Percentiles rank a stretch among this genome's conserved stretches.
These are phyloP conservation scores for Diaporthe sp. DNA, from an alignment of 2,329 filamentous ascomycete species.

Conservation along the genomic window DNA sequence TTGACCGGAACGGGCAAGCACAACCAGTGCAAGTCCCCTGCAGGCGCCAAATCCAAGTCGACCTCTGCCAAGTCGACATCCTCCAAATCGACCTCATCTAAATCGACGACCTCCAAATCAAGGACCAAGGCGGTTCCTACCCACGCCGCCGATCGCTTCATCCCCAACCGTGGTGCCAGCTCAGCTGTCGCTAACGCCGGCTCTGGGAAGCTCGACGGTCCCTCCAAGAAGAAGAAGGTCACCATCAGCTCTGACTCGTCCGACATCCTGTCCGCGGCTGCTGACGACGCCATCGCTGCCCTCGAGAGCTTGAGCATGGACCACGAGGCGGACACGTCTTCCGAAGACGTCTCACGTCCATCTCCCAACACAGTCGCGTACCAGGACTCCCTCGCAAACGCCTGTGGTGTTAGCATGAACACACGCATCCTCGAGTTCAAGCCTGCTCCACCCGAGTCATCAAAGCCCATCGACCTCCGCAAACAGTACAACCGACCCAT, in stretches of 20 bases:
- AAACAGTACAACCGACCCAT: conserved; percentile 98
- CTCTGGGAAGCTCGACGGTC: conserved; percentile 83
- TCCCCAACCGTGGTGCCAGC: conserved; percentile 92
- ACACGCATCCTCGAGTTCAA: conserved; percentile 98
- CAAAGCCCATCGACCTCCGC: conserved; percentile 96
- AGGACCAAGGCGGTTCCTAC: conserved; percentile 83
- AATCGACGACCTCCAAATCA: conserved; percentile 59
- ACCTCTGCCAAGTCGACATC: conserved; percentile 57
- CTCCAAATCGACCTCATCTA: conserved; percentile 57
- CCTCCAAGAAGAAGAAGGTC: conserved; percentile 81
- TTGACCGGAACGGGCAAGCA: conserved; percentile 83
- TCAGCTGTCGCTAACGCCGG: conserved; percentile 87
- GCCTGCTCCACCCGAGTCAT: conserved; percentile 97
- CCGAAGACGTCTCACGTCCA: conserved; percentile 75
- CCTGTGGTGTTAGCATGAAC: conserved; percentile 93
- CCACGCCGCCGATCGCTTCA: conserved; percentile 92
- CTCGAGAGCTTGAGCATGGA: conserved; percentile 86
- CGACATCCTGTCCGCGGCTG: conserved; percentile 80
- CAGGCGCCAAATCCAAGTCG: conserved; percentile 66
- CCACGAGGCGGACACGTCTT: conserved; percentile 73
- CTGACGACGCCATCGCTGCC: conserved; percentile 84
- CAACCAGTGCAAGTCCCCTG: conserved; percentile 72
- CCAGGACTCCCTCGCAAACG: conserved; percentile 89
- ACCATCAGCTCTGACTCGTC: conserved; percentile 80
- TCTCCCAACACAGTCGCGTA: conserved; percentile 92